These are phyloP conservation scores for Tagetes patula DNA, from an alignment of 129 eudicot genomes.

Conservation along the genomic window DNA sequence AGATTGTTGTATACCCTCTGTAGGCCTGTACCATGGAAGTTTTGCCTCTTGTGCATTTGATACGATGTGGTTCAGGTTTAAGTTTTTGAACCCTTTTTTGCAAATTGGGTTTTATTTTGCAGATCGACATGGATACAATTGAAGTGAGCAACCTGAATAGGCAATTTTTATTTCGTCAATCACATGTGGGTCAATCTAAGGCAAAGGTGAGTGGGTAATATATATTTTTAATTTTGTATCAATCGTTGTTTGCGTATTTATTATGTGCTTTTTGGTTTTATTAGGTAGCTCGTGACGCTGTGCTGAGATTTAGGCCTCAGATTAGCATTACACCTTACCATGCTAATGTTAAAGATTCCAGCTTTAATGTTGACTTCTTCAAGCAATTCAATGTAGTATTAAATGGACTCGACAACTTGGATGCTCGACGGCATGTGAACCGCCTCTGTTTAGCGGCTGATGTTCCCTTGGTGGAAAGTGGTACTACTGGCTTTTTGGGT, in stretches of 20 bases:
- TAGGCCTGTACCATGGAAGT: neutral
- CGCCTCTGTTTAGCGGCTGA: conserved; percentile 98
- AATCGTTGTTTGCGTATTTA: neutral
- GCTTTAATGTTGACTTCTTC: conserved; percentile 86
- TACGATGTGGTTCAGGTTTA: conserved; percentile 8
- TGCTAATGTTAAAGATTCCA: conserved; percentile 96
- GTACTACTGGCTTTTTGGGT: conserved; percentile 95
- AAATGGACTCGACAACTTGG: conserved; percentile 95
- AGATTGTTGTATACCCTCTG: neutral
- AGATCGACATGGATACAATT: conserved; percentile 98
- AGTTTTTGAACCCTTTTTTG: neutral
- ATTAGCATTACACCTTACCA: conserved; percentile 90
- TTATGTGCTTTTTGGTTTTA: conserved; percentile 7
- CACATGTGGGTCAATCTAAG: conserved; percentile 95
- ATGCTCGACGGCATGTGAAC: conserved; percentile 97
- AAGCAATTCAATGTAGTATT: conserved; percentile 85
- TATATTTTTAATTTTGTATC: neutral
- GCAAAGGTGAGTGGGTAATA: conserved; percentile 69
- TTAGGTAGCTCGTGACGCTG: conserved; percentile 98
- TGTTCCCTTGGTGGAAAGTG: conserved; percentile 96
- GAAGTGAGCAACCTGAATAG: conserved; percentile 97
- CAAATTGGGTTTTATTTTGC: conserved; percentile 34
- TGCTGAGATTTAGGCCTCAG: conserved; percentile 83
- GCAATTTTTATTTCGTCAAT: conserved; percentile 87
- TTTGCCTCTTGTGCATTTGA: neutral